Conservation (phyloP, 2,329 filamentous ascomycete genomes). For the Neoascochyta sp. region DNA sequence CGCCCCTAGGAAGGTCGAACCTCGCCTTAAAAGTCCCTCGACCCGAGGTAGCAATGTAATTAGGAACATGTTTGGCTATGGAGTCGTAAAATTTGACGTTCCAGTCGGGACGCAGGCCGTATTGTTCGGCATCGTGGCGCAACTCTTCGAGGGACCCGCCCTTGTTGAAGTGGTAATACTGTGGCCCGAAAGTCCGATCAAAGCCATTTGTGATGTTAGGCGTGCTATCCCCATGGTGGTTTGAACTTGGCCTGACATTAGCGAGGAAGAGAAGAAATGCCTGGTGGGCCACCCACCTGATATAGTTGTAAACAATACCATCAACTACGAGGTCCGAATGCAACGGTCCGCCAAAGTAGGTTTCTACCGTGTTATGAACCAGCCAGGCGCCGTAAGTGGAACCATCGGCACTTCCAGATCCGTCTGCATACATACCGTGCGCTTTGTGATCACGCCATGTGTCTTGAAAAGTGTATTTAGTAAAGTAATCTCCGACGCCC, state of each 20-base stretch:
- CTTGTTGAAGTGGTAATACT: constrained; percentile 61
- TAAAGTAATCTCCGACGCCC: constrained; percentile 58
- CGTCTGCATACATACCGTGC: constrained; percentile 54
- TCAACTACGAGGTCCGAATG: constrained; percentile 61
- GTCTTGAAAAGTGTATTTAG: constrained; percentile 62
- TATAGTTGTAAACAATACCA: constrained; percentile 63
- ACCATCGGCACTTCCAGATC: constrained; percentile 48
- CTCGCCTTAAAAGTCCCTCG: constrained; percentile 51
- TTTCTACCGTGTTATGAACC: constrained; percentile 62
- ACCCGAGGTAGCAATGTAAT: constrained; percentile 53
- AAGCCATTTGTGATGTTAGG: constrained; percentile 58
- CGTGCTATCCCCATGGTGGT: constrained; percentile 60
- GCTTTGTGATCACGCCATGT: constrained; percentile 56
- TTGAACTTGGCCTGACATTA: too few species aligned
- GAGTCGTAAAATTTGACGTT: constrained; percentile 60
- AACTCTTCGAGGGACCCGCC: constrained; percentile 45
- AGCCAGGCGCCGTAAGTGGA: constrained; percentile 58
- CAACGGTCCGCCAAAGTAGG: constrained; percentile 58
- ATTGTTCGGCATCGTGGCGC: constrained; percentile 52
- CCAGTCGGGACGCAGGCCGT: constrained; percentile 51
- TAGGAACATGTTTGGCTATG: constrained; percentile 56
- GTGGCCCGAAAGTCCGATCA: constrained; percentile 53
- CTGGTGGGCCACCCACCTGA: too few species aligned
- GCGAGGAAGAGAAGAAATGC: too few species aligned
- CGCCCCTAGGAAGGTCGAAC: constrained; percentile 51